Base-by-base conservation (phyloP, 1,139 yeast species). In the Candida pseudocylindracea region DNA sequence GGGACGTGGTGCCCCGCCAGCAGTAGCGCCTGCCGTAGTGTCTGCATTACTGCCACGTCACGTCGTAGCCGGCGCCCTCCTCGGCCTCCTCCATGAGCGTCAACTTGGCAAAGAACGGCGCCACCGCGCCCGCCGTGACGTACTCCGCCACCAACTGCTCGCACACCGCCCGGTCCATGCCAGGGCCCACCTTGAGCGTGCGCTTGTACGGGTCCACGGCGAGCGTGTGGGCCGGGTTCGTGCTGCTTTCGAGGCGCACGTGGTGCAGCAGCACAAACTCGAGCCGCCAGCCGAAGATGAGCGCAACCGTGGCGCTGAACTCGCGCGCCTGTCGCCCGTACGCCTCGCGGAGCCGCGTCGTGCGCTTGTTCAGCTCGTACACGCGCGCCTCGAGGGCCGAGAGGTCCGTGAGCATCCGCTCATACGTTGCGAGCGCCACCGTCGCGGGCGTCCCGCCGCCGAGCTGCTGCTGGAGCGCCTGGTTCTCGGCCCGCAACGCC, bases 321-420 rank as follows among this genome's bases (percentile, higher is more conserved):
- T 79, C 91, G 29, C 63, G 54, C n/a, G 91, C 72, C 46, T 78
- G 76, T 36, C 66, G 63, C n/a, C 70, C 53, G 45, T 71, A 81
- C 10, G 68, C 63, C 39, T 72, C 71, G 41, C 63, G 67, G 35
- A 81, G 57, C 31, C 94, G 55, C 26, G 51, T 57, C 31, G 63
- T 61, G 34, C 71, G 57, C 47, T 80, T 81, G 34, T 60, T 57
- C 25, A 67, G 51, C 34, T 64, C 67, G 30, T 61, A 62, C 3
- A 73, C 50, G 34, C 66, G 63, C 0, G 49, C 42, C 40, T 72
- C 69, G 12, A 69, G 46, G 29, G 54, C 51, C 26, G 55, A 50
- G 34, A 62, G 59, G 37, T 78, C 88, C 31, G 62, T 47, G 35
- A 65, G 68, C 33, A 72, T 60, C 26, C 85, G 54, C 32, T 75